Conservation (phyloP, 179 eudicot species). For the Vitellaria paradoxa region DNA sequence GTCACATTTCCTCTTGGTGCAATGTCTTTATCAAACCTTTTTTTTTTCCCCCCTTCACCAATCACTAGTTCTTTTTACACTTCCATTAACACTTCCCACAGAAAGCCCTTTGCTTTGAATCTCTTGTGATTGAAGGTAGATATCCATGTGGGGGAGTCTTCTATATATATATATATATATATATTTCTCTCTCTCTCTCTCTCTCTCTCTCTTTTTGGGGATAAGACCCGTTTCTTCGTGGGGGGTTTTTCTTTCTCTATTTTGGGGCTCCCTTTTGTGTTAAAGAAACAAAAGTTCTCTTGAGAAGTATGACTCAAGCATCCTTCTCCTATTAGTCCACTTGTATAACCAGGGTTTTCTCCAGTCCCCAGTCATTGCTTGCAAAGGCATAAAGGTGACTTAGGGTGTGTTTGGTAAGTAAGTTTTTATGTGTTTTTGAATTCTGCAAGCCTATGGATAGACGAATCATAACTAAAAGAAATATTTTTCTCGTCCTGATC, state of each 20-base stretch:
- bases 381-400: too few species aligned
- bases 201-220: not conserved
- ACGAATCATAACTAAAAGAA: too few species aligned
- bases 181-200: not conserved
- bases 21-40: constrained; percentile 49
- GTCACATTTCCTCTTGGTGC: constrained; percentile 47
- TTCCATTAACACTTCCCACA: constrained; percentile 7
- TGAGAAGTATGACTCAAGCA: constrained; percentile 19
- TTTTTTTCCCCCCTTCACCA: constrained; percentile 40
- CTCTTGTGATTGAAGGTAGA: constrained; percentile 6
- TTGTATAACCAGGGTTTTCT: not conserved
- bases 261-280: constrained; percentile 17
- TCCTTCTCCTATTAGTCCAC: constrained; percentile 26
- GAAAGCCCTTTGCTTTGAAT: not conserved
- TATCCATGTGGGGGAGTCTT: not conserved
- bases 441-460: too few species aligned
- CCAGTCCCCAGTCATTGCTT: too few species aligned
- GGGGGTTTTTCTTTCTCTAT: constrained; percentile 14
- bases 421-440: too few species aligned
- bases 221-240: not conserved
- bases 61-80: constrained; percentile 26
- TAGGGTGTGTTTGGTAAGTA: too few species aligned
- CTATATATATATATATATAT: too few species aligned
- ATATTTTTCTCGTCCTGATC: too few species aligned
- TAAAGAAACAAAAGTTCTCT: constrained; percentile 20